Evolutionary conservation across 306 rosid genomes (phyloP), one percentile per base, ranked within the genome.

Genomic region (Gastrolobium bilobum): DNA sequence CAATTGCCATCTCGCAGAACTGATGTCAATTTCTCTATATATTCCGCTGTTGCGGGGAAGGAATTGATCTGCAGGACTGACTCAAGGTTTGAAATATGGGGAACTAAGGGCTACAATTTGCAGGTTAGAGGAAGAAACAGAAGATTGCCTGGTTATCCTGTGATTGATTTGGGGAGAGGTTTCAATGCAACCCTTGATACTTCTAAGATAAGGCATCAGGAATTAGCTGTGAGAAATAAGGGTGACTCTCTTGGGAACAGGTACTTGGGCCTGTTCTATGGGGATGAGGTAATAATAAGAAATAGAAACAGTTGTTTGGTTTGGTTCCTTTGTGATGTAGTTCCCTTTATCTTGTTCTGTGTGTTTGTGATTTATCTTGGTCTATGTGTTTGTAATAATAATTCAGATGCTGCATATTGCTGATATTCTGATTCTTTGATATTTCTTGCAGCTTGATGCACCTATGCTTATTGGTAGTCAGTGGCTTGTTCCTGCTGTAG

Each of bases 241-340:
- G 82, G 61, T 70, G 94, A 84, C 57, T 71, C 80, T 68, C 51
- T 68, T 31, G 95, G 93, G 83, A 89, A 92, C 75, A 80, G 79
- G 68, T 92, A 92, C 84, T 82, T 92, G 37, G 88, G 95, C 85
- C 80, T 92, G 79, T 89, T 94, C 83, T 83, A 86, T 61, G 81
- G 91, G 50, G 97, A 94, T 20, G 99, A 95, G 97, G 99, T 93
- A n/a, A n/a, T n/a, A n/a, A n/a, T n/a, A 84, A 86, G 88, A 82
- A 42, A 43, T 82, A 20, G 9, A 79, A 69, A 74, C 43, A 53
- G 37, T 60, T 38, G 30, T 48, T 13, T 20, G 33, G 54, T 14
- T 15, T 11, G 4, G 42, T 42, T 71, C 35, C 51, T 34, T 35
- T 33, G 53, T 47, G 50, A 54, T 47, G 10, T 15, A 43, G 6